A percentile compares a stretch with the other conserved stretches of the same genome.
These are phyloP conservation scores for Canavalia gladiata DNA, from an alignment of 306 rosid species.

Conservation along the genomic window DNA sequence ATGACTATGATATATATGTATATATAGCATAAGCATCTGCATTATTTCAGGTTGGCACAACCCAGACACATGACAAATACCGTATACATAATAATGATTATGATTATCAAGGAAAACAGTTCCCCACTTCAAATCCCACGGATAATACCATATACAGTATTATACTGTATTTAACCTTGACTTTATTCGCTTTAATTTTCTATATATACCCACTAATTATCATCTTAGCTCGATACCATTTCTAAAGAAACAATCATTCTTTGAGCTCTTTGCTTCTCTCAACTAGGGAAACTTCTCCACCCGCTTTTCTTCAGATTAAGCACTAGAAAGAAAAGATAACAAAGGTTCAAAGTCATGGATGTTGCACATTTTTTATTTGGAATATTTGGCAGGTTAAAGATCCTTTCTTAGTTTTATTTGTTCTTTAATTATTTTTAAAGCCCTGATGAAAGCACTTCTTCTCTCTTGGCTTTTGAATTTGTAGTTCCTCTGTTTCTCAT, in stretches of 20 bases:
- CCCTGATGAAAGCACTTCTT: background rate
- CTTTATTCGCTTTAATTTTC: constrained; percentile 26
- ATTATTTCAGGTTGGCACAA: constrained; percentile 36
- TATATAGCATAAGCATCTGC: too few species aligned
- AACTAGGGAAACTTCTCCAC: constrained; percentile 1
- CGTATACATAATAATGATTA: background rate
- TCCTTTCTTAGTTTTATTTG: background rate
- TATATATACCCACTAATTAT: constrained; percentile 49
- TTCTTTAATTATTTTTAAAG: background rate
- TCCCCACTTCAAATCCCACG: background rate
- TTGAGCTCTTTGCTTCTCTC: constrained; percentile 24
- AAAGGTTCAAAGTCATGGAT: constrained; percentile 57
- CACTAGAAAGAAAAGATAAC: constrained; percentile 7
- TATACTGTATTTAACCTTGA: constrained; percentile 23
- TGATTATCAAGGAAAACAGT: background rate
- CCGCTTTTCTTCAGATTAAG: constrained; percentile 15
- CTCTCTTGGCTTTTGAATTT: background rate
- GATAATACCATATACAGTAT: constrained; percentile 35
- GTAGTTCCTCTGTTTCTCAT: constrained; percentile 33
- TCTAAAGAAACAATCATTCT: constrained; percentile 41
- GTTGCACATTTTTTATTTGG: constrained; percentile 76
- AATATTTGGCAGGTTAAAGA: constrained; percentile 69
- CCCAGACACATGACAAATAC: background rate
- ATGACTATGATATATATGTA: too few species aligned
- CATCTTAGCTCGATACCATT: constrained; percentile 29